Evolutionary conservation across 208 protist species (phyloP), one percentile per base, ranked within the genome.

Genomic region (Acanthamoeba divionensis): DNA sequence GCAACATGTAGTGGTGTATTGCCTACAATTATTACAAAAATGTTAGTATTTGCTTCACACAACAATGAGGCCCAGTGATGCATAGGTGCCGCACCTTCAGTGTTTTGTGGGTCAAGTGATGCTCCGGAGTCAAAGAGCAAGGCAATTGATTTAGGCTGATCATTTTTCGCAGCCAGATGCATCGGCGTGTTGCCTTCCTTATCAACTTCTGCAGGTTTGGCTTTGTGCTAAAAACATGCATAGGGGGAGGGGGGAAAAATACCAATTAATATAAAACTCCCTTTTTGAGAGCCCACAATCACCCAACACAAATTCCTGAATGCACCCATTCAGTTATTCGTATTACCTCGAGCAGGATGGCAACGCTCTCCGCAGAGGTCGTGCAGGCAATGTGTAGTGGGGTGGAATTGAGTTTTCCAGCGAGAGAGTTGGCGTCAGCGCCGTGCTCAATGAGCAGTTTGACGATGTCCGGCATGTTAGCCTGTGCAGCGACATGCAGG

Each of bases 171-270:
- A 8, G 75, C 75, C 9, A 85, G 6, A 54, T 85, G 75, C n/a
- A 85, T 85, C 31, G 75, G 75, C 75, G 65, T 21, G 48, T 85
- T 85, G 75, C 75, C 50, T 36, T 85, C 75, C 48, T 85, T 85
- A 54, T 85, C 75, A 29, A 18, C 52, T 36, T 24, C 47, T 18
- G 48, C 36, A 0, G 31, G 10, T 41, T 85, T 85, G 5, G 75
- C 75, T 54, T 85, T 85, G 75, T 85, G 75, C 75, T 75, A 21
- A 67, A 65, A 10, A 67, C n/a, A 67, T 21, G 12, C 12, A 4
- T 13, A 13, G 33, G 12, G 4, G 33, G 12, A 67, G 4, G 44
- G 3, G 44, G 4, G 44, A 31, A 45, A 12, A 67, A 36, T 10
- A 4, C n/a, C n/a, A n/a, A n/a, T n/a, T n/a, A n/a, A n/a, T n/a